Conservation (phyloP, 352 stramenopile species). For the Phytophthora colocasiae region DNA sequence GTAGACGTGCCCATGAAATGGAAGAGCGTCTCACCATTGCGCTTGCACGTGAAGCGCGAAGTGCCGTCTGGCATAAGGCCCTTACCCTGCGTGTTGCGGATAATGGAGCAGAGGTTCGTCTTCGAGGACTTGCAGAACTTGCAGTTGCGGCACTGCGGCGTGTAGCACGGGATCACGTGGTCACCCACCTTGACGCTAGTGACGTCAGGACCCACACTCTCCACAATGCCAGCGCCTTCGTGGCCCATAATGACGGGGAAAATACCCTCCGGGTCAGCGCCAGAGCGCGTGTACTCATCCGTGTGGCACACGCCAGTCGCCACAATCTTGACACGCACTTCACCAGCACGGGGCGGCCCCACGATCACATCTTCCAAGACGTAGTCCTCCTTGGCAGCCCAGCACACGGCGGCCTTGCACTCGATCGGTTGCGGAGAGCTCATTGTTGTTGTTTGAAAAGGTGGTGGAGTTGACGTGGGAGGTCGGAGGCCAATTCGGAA, state of each 20-base stretch:
- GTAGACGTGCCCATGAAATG: conserved; percentile 91
- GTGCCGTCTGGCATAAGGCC: conserved; percentile 86
- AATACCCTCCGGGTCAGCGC: conserved; percentile 78
- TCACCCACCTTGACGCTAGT: conserved; percentile 85
- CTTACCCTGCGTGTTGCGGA: conserved; percentile 79
- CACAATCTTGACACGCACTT: conserved; percentile 88
- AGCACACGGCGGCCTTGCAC: conserved; percentile 92
- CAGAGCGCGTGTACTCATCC: conserved; percentile 89
- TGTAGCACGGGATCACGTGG: conserved; percentile 97
- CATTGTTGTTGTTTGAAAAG: conserved; percentile 36
- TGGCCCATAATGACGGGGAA: conserved; percentile 91
- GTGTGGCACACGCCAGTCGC: conserved; percentile 89
- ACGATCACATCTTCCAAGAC: conserved; percentile 87
- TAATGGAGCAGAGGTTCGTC: conserved; percentile 89
- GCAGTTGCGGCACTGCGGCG: conserved; percentile 90
- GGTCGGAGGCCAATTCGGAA: conserved; percentile 17
- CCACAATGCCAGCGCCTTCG: conserved; percentile 84
- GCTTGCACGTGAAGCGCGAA: conserved; percentile 89
- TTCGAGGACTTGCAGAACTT: conserved; percentile 91
- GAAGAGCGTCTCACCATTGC: conserved; percentile 83
- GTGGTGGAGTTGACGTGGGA: too few species aligned
- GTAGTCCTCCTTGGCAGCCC: conserved; percentile 85
- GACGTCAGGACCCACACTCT: conserved; percentile 82
- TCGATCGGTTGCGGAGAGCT: conserved; percentile 77
- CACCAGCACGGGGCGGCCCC: conserved; percentile 61